These are phyloP conservation scores for Neostapfia colusana DNA, from an alignment of 176 grass and related monocot genomes.

Conservation along the genomic window DNA sequence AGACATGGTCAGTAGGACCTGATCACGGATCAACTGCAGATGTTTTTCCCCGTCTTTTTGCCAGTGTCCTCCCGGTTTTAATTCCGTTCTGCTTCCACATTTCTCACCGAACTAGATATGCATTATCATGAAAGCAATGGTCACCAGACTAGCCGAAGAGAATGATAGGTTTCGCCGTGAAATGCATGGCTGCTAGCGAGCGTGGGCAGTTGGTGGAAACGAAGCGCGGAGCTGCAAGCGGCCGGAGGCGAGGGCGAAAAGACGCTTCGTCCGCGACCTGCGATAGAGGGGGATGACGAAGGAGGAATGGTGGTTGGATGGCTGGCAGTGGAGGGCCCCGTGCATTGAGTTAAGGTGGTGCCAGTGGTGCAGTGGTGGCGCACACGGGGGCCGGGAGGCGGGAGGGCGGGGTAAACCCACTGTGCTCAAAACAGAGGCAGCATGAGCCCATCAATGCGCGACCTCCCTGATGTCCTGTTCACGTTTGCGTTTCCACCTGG, in stretches of 20 bases:
- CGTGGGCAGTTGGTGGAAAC: not conserved
- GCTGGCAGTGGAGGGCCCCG: constrained; percentile 32
- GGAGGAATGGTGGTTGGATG: constrained; percentile 5
- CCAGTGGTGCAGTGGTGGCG: not conserved
- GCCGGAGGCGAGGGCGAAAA: not conserved
- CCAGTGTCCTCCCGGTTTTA: not conserved
- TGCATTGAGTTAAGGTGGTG: constrained; percentile 26
- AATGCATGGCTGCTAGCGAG: constrained; percentile 29
- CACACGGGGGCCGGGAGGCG: not conserved
- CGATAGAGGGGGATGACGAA: not conserved
- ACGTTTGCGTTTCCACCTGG: not conserved
- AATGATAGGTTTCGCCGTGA: not conserved
- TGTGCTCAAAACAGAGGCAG: constrained; percentile 13
- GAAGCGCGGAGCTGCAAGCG: not conserved
- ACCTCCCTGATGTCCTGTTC: not conserved
- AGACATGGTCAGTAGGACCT: not conserved
- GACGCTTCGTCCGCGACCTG: not conserved
- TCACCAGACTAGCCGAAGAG: too few species aligned
- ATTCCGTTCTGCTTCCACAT: not conserved
- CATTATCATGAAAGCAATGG: constrained; percentile 2
- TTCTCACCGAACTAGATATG: not conserved
- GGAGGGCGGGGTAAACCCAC: not conserved
- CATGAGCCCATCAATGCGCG: constrained; percentile 40
- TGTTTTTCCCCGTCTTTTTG: not conserved
- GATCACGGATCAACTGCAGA: constrained; percentile 12